phyloP scores from a whole-genome alignment of 1,139 yeast genomes.

The Diutina mesorugosa region DNA sequence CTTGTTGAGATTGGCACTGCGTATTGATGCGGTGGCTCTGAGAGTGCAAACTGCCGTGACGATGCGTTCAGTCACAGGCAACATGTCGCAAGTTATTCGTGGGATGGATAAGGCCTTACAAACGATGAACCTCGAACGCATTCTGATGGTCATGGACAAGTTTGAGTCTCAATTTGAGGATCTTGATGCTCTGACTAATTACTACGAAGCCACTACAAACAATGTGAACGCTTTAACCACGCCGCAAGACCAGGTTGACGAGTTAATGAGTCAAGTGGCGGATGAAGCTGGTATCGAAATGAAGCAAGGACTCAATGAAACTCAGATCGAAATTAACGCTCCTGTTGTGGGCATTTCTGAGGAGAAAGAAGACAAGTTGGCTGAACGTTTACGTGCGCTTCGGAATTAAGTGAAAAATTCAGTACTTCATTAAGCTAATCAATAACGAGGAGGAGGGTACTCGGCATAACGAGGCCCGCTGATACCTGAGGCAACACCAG shows the following conservation, averaged over 20 bases:
- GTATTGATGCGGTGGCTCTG: constrained; percentile 93
- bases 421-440: not conserved
- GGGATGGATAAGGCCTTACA: constrained; percentile 97
- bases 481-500: not conserved
- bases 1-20: constrained; percentile 66
- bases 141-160: constrained; percentile 92
- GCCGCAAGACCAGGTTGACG: constrained; percentile 94
- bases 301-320: constrained; percentile 62
- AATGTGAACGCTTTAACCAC: constrained; percentile 80
- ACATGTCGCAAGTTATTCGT: constrained; percentile 82
- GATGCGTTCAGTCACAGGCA: constrained; percentile 87
- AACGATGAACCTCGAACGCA: constrained; percentile 87
- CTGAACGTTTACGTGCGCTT: constrained; percentile 80
- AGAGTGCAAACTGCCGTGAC: constrained; percentile 96
- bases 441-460: not conserved
- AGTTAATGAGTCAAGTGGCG: constrained; percentile 84
- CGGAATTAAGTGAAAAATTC: not conserved
- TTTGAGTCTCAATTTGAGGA: constrained; percentile 95
- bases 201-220: constrained; percentile 83
- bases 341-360: constrained; percentile 40
- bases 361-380: constrained; percentile 76
- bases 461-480: not conserved
- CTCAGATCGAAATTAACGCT: constrained; percentile 30
- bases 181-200: constrained; percentile 84
- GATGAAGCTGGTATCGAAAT: constrained; percentile 96